Base-by-base conservation (phyloP, 805 yeast species). In the Starmerella riodocensis region DNA sequence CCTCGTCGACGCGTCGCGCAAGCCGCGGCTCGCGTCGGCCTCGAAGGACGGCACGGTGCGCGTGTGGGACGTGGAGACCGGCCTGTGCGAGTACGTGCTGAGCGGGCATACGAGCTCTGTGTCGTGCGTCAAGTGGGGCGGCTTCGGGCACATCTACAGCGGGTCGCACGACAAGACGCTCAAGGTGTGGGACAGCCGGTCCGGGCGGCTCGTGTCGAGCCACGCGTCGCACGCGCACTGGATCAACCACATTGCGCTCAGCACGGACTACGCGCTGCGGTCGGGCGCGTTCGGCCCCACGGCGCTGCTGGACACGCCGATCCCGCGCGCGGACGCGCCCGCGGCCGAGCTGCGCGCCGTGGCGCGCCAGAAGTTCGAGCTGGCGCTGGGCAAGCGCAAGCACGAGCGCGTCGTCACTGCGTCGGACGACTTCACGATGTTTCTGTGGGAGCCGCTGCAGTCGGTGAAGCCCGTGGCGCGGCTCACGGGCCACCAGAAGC, bases 121-220 rank as follows among this genome's bases (percentile, higher is more conserved):
- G 2, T 78, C 94, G 1, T 84, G 96, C 62, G 93, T 86, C n/a
- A 85, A 78, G 58, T 91, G 98, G 98, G 82, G 95, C 42, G 98
- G 98, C 2, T 64, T 74, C 33, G 83, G 85, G 38, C 66, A 78
- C 16, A 67, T 91, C 26, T 91, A 86, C 59, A 74, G 93, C 24
- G 86, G 82, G 1, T 85, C 96, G 7, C 97, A 91, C 55, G 98
- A 91, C 60, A 88, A 86, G 56, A 81, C 95, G 4, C 78, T 91
- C 48, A 79, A 77, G 58, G 82, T 81, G 1, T 91, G 98, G 98
- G 88, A 82, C 53, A 74, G 82, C 4, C 63, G 68, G 30, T 72
- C 71, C 34, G 97, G 96, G 23, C 73, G 71, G 49, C 73, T 93
- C 49, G 66, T 80, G 25, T 83, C 81, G 56, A 76, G 84, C 3